Evolutionary conservation across 148 eudicot genomes (phyloP), one percentile per base, ranked within the genome.

Genomic region (Fallopia convolvulus): DNA sequence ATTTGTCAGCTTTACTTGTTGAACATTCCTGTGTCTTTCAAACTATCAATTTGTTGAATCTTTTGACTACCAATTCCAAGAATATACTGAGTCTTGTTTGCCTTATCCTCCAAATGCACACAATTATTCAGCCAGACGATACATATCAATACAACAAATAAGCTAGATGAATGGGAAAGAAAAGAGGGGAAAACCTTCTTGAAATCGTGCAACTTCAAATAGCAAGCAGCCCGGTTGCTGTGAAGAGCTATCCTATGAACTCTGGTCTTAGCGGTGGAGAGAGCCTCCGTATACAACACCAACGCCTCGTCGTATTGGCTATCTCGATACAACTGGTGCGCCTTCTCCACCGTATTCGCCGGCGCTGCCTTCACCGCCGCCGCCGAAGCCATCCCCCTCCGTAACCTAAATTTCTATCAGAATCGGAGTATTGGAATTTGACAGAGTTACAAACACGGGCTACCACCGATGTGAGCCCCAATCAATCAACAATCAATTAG

Each of bases 201-300:
- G 77, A 94, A 94, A 74, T 78, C 77, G 77, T 89, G 96, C 73
- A 94, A 85, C 79, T 94, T 94, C 53, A 94, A 85, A 48, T 81
- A 94, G 78, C 99, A 94, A 78, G 99, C 99, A 74, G 99, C 99
- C 0, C 99, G 88, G 79, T 94, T 94, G 79, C 99, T 94, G 79
- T 94, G 99, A 58, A 94, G 92, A n/a, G 99, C 99, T 82, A 94
- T 91, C 83, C 83, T 89, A 79, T 94, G 99, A 73, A 92, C 82
- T 61, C 82, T 89, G 12, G 88, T 88, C 84, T 84, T 89, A 15
- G 97, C 97, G 72, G 87, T 58, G 17, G 82, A 79, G 55, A 94
- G 91, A 13, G 97, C 96, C 58, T 84, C 84, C 5, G 93, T 87
- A 79, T 94, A 94, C 40, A 84, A 80, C 56, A 77, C 88, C 74